These are phyloP conservation scores for Globisporangium apiculatum DNA, from an alignment of 352 stramenopile genomes.

Conservation along the genomic window DNA sequence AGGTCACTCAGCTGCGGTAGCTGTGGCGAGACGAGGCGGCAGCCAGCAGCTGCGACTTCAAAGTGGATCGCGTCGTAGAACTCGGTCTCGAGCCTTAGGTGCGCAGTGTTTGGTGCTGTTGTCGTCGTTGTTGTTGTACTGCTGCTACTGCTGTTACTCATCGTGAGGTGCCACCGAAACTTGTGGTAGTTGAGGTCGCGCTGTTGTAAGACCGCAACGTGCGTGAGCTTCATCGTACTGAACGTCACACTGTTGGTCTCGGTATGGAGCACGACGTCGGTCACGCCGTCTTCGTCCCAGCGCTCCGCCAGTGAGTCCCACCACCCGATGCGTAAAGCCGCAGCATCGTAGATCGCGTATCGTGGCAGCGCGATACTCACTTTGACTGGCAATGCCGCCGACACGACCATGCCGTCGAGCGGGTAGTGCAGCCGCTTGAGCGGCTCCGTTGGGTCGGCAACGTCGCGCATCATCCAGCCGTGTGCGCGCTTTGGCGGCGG, in stretches of 20 bases:
- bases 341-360: constrained; percentile 39
- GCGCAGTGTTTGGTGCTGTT: constrained; percentile 20
- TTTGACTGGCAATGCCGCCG: constrained; percentile 60
- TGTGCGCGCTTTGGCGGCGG: constrained; percentile 57
- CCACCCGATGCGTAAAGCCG: constrained; percentile 48
- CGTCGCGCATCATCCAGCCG: constrained; percentile 73
- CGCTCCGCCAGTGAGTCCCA: constrained; percentile 41
- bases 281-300: constrained; percentile 77
- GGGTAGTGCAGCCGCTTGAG: constrained; percentile 67
- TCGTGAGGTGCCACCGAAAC: constrained; percentile 46
- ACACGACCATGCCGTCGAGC: constrained; percentile 65
- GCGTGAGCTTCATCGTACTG: constrained; percentile 68
- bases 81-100: constrained; percentile 51
- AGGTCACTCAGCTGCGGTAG: constrained; percentile 40
- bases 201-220: constrained; percentile 60
- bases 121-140: constrained; percentile 7
- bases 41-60: constrained; percentile 57
- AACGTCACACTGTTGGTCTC: constrained; percentile 63
- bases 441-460: constrained; percentile 34
- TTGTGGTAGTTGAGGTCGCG: constrained; percentile 71
- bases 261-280: constrained; percentile 43
- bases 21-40: constrained; percentile 37
- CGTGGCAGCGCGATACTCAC: constrained; percentile 38
- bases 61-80: constrained; percentile 52
- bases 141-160: constrained; percentile 16